Conservation (phyloP, 495 filamentous ascomycete genomes). For the Neurospora sp. region DNA sequence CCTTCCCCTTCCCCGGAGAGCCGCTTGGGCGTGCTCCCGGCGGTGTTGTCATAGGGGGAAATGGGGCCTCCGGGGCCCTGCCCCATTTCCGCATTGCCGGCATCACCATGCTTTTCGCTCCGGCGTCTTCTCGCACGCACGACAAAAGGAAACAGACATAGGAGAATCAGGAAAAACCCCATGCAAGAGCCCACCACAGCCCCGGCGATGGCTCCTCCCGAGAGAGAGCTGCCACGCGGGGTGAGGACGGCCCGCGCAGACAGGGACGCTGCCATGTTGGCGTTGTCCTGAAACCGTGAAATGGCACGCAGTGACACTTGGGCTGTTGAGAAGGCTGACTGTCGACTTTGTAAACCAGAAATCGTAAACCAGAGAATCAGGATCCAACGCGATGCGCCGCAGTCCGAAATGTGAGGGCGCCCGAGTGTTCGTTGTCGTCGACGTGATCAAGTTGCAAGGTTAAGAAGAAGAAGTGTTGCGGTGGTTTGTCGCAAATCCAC, state of each 20-base stretch:
- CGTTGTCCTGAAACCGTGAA: conserved; percentile 4
- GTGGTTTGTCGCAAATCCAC: neutral
- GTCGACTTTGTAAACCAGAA: neutral
- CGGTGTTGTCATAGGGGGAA: conserved; percentile 3
- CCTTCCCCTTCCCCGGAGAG: conserved; percentile 7
- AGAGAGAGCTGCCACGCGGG: conserved; percentile 17
- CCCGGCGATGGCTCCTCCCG: conserved; percentile 25
- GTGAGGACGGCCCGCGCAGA: conserved; percentile 17
- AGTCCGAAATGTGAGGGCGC: neutral
- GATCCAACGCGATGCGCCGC: neutral
- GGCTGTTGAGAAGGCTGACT: neutral
- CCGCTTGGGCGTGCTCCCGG: conserved; percentile 15
- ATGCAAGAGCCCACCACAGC: conserved; percentile 25
- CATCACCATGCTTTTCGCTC: conserved; percentile 12
- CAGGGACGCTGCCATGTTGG: conserved; percentile 10
- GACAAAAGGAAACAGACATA: conserved; percentile 25
- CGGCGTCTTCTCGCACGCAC: conserved; percentile 20
- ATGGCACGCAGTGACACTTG: neutral
- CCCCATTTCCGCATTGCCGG: conserved; percentile 22
- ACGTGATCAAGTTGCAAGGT: neutral
- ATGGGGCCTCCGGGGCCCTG: conserved; percentile 27
- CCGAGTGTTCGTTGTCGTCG: neutral
- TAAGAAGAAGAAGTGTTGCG: neutral
- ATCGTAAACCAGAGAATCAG: neutral
- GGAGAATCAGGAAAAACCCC: conserved; percentile 20